Percentiles rank a stretch among this genome's conserved stretches.
phyloP scores from a whole-genome alignment of 495 filamentous ascomycete genomes.

The Hypoxylon lienhwacheense region DNA sequence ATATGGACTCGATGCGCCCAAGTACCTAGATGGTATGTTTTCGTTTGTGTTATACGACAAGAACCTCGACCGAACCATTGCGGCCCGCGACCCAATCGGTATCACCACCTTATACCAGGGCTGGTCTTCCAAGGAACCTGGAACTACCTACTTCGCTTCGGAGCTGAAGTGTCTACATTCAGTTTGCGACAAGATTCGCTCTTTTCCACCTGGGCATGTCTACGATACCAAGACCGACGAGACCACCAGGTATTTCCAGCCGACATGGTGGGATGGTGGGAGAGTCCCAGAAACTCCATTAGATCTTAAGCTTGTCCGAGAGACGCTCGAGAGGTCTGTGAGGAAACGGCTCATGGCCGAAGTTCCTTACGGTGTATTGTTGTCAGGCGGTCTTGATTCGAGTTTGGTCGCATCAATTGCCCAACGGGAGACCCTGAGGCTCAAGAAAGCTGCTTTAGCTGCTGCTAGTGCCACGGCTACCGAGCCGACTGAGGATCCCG shows the following conservation, averaged over 20 bases:
- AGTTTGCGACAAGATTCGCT: constrained; percentile 91
- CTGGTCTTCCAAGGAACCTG: constrained; percentile 78
- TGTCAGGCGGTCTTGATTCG: constrained; percentile 95
- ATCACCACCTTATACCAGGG: constrained; percentile 97
- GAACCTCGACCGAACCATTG: constrained; percentile 83
- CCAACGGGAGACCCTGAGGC: constrained; percentile 81
- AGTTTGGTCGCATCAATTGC: constrained; percentile 94
- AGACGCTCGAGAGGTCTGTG: constrained; percentile 84
- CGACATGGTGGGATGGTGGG: constrained; percentile 85
- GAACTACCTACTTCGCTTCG: constrained; percentile 90
- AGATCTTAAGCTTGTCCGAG: constrained; percentile 77
- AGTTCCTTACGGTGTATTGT: constrained; percentile 93
- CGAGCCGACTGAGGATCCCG: constrained; percentile 49
- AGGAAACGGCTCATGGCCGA: constrained; percentile 98
- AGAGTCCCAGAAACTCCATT: constrained; percentile 76
- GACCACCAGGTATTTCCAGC: constrained; percentile 84
- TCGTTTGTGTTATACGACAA: constrained; percentile 98
- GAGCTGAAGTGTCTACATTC: constrained; percentile 92
- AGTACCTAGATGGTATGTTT: constrained; percentile 98
- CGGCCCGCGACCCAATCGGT: constrained; percentile 94
- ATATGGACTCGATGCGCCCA: constrained; percentile 89
- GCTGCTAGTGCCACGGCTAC: constrained; percentile 47
- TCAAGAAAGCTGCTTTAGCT: constrained; percentile 62
- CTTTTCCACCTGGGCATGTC: constrained; percentile 92
- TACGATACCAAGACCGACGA: constrained; percentile 88